These are phyloP conservation scores for Neurospora africana DNA, from an alignment of 495 filamentous ascomycete genomes.

Conservation along the genomic window DNA sequence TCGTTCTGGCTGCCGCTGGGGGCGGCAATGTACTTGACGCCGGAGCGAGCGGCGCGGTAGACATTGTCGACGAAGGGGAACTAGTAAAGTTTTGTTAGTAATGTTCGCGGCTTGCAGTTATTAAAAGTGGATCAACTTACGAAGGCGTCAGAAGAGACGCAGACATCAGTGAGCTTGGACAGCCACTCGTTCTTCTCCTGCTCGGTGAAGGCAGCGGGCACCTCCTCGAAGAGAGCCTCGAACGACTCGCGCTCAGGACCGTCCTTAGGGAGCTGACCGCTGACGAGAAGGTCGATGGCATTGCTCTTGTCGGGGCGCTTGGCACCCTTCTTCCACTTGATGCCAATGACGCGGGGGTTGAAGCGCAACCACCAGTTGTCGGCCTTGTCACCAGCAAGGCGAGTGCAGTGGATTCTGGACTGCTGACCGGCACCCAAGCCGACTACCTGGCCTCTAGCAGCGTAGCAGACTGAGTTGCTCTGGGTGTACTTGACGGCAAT, in stretches of 20 bases:
- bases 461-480: slow-evolving; percentile 97
- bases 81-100: slow-evolving; percentile 30
- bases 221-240: slow-evolving; percentile 82
- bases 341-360: slow-evolving; percentile 70
- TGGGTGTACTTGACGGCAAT: slow-evolving; percentile 97
- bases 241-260: slow-evolving; percentile 77
- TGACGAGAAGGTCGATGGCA: slow-evolving; percentile 89
- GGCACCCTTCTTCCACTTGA: slow-evolving; percentile 94
- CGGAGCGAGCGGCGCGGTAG: slow-evolving; percentile 76
- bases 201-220: slow-evolving; percentile 70
- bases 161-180: slow-evolving; percentile 67
- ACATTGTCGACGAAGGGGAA: slow-evolving; percentile 99
- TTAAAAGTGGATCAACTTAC: slow-evolving; percentile 42
- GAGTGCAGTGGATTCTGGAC: slow-evolving; percentile 94
- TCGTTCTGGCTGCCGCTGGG: slow-evolving; percentile 93
- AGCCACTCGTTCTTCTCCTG: slow-evolving; percentile 82
- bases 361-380: slow-evolving; percentile 99
- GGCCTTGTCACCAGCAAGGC: slow-evolving; percentile 95
- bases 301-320: slow-evolving; percentile 97
- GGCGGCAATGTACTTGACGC: slow-evolving; percentile 90
- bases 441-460: slow-evolving; percentile 86
- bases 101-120: not conserved
- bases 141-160: slow-evolving; percentile 87
- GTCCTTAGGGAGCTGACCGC: slow-evolving; percentile 68
- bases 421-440: slow-evolving; percentile 95